Base-by-base conservation (phyloP, 2,329 filamentous ascomycete species). In the Pyrenochaeta sp. region DNA sequence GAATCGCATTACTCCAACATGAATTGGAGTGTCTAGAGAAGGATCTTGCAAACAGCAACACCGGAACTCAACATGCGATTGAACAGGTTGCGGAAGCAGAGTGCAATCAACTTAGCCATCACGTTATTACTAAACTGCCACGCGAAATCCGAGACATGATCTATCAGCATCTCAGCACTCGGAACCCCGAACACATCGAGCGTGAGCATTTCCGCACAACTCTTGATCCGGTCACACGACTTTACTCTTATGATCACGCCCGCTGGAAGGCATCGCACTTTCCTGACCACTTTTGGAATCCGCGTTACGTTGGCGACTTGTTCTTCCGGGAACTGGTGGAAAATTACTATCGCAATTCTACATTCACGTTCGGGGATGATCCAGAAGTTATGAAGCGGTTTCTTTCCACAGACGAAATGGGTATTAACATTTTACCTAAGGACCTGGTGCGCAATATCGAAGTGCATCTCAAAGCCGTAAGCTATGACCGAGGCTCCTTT, bases 191-290 rank as follows among this genome's bases (percentile, higher is more conserved):
- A 21, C 40, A 47, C 20, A 62, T 67, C 15, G 55, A 60, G 18
- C 58, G 61, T 40, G 58, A 64, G 29, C 59, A 66, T 47, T 67
- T 63, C 35, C 56, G 62, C 21, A 57, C 58, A 11, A 66, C 60
- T 9, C 31, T 53, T 7, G 63, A 67, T 20, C 62, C 62, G 4
- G 15, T 51, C 11, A 64, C 64, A 1, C 49, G 46, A 21, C 51
- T 61, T 4, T 64, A 64, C 49, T 60, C 58, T 0, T 54, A 60
- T 33, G 48, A 67, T 18, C 42, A 48, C n/a, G 43, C 49, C 11
- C 56, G 58, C 20, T 66, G 61, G 64, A 67, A 62, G 49, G 37
- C 45, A 0, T 33, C 48, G 7, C 60, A 64, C 15, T 64, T 62
- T 10, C 61, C 62, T 0, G 51, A 58, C 18, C 58, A 66, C 36